Conservation (phyloP, 2,329 filamentous ascomycete species). For the Hypoxylon sp. region DNA sequence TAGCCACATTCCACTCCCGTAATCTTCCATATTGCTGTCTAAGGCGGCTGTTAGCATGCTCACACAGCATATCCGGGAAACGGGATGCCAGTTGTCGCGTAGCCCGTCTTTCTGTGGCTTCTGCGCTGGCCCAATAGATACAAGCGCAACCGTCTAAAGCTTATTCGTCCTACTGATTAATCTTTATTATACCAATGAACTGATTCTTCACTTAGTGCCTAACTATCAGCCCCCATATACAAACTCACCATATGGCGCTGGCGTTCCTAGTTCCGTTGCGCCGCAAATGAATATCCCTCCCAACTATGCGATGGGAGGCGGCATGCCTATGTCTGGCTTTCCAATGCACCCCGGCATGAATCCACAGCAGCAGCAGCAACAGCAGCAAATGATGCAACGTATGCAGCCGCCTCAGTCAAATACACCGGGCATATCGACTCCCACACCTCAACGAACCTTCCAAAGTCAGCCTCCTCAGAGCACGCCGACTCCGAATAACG, state of each 20-base stretch:
- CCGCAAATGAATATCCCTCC: slow-evolving; percentile 64
- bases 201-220: slow-evolving; percentile 62
- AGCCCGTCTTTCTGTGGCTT: slow-evolving; percentile 25
- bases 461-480: slow-evolving; percentile 57
- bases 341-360: slow-evolving; percentile 69
- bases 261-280: slow-evolving; percentile 64
- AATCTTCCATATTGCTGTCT: slow-evolving; percentile 32
- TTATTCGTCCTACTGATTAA: slow-evolving; percentile 35
- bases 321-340: slow-evolving; percentile 68
- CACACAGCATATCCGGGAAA: slow-evolving; percentile 27
- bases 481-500: slow-evolving; percentile 57
- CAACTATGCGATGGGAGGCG: slow-evolving; percentile 70
- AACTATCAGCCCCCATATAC: slow-evolving; percentile 71
- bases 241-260: slow-evolving; percentile 69
- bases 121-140: slow-evolving; percentile 43
- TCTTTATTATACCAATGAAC: slow-evolving; percentile 52
- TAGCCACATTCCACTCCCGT: slow-evolving; percentile 41
- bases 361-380: slow-evolving; percentile 57
- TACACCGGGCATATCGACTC: slow-evolving; percentile 54
- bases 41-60: slow-evolving; percentile 37
- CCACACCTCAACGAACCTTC: slow-evolving; percentile 58
- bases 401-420: slow-evolving; percentile 59
- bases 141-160: slow-evolving; percentile 29
- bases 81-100: slow-evolving; percentile 32
- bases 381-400: slow-evolving; percentile 63